Evolutionary conservation across 1,284 basidiomycete species (phyloP).

Genomic region (Leccinum fallax): DNA sequence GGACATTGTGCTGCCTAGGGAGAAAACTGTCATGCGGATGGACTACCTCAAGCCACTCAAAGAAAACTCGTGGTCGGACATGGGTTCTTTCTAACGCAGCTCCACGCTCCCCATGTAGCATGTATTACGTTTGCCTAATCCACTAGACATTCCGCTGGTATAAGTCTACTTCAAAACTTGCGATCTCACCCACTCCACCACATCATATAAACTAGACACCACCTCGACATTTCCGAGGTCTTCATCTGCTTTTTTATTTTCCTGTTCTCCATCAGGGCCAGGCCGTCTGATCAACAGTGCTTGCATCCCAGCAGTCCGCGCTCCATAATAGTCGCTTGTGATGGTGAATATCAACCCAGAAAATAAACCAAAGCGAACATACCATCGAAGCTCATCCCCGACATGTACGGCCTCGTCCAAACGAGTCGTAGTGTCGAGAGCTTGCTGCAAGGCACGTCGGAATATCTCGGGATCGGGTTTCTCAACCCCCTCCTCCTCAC

Average conservation of each 20-base stretch:
- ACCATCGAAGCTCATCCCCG: slow-evolving; percentile 72
- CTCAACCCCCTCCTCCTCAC: slow-evolving; percentile 65
- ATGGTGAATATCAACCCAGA: slow-evolving; percentile 10
- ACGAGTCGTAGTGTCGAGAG: slow-evolving; percentile 29
- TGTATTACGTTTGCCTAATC: slow-evolving; percentile 7
- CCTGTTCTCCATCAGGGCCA: slow-evolving; percentile 50
- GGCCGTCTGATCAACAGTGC: slow-evolving; percentile 58
- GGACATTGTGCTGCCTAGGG: slow-evolving; percentile 52
- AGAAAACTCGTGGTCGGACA: slow-evolving; percentile 32
- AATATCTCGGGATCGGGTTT: slow-evolving; percentile 69
- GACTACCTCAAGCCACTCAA: slow-evolving; percentile 29
- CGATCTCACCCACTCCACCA: slow-evolving; percentile 35
- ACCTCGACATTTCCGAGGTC: slow-evolving; percentile 42
- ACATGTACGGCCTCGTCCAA: slow-evolving; percentile 61
- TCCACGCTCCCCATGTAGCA: background rate
- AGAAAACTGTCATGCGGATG: slow-evolving; percentile 39
- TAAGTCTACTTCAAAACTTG: slow-evolving; percentile 10
- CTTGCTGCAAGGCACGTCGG: slow-evolving; percentile 38
- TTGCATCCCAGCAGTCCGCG: slow-evolving; percentile 56
- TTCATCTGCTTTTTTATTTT: slow-evolving; percentile 47
- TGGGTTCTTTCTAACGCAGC: slow-evolving; percentile 12
- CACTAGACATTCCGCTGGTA: background rate
- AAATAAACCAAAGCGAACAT: slow-evolving; percentile 21
- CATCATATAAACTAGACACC: slow-evolving; percentile 44
- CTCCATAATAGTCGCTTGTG: slow-evolving; percentile 70